Percentiles rank a stretch among this genome's conserved stretches.
phyloP scores from a whole-genome alignment of 2,329 filamentous ascomycete genomes.

The Corynespora cassiicola region DNA sequence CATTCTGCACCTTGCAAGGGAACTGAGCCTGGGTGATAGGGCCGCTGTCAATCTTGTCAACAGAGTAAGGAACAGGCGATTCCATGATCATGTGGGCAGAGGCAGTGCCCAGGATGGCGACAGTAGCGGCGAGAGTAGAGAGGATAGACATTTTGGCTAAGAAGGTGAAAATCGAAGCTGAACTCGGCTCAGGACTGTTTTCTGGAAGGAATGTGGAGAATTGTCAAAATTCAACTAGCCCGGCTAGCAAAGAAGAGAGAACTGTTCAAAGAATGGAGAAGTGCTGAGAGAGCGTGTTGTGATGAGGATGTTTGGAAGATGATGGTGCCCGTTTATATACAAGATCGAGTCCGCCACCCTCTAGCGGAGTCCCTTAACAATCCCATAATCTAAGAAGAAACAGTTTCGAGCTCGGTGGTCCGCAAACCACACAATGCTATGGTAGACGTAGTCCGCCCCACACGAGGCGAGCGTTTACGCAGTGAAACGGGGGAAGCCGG shows the following conservation, averaged over 20 bases:
- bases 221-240: constrained; percentile 30
- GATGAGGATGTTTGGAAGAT: constrained; percentile 15
- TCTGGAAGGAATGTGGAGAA: constrained; percentile 22
- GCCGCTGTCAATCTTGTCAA: constrained; percentile 61
- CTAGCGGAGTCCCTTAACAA: constrained; percentile 14
- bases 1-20: constrained; percentile 66
- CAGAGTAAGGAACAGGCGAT: constrained; percentile 68
- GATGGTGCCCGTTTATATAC: constrained; percentile 33
- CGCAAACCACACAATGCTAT: constrained; percentile 32
- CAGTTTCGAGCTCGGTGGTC: constrained; percentile 28
- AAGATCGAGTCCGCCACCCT: constrained; percentile 15
- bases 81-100: constrained; percentile 79
- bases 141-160: constrained; percentile 63
- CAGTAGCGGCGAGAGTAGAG: constrained; percentile 56
- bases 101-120: constrained; percentile 61
- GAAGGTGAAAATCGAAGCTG: constrained; percentile 37
- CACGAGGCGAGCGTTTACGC: constrained; percentile 35
- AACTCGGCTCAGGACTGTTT: no score
- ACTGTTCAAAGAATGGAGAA: constrained; percentile 22
- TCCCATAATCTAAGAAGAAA: constrained; percentile 40
- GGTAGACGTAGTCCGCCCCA: constrained; percentile 25
- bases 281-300: constrained; percentile 27
- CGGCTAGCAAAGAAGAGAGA: constrained; percentile 29
- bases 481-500: constrained; percentile 35
- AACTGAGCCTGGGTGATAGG: constrained; percentile 72